A percentile compares a stretch with the other conserved stretches of the same genome.
Conservation (phyloP, 495 filamentous ascomycete species). For the Lasiosphaeria hispida region DNA sequence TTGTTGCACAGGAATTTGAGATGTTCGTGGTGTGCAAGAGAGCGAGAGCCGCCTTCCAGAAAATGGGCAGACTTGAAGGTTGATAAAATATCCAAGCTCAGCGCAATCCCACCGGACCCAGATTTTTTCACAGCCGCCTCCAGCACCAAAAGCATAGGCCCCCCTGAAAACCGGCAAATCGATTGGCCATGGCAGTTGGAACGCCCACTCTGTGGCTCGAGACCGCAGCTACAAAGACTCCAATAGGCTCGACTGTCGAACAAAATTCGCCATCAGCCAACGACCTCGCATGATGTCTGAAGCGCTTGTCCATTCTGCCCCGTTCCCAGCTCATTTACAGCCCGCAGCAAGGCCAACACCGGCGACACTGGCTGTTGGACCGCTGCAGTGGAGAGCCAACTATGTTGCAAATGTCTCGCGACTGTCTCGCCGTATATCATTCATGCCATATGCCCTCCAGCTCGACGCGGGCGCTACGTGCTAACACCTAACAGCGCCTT, state of each 20-base stretch:
- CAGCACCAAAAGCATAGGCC: constrained; percentile 10
- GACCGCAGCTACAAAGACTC: neutral
- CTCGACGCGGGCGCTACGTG: constrained; percentile 12
- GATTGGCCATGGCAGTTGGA: neutral
- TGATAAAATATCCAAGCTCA: constrained; percentile 17
- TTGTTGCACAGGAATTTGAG: neutral
- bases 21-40: neutral
- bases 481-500: neutral
- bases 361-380: too few relatives aligned
- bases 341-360: neutral
- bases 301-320: constrained; percentile 14
- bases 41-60: neutral
- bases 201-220: too few relatives aligned
- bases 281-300: constrained; percentile 22
- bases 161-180: neutral
- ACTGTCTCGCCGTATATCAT: constrained; percentile 3
- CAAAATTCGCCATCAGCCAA: neutral
- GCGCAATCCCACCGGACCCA: constrained; percentile 13
- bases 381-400: neutral
- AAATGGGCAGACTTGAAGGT: constrained; percentile 29
- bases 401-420: neutral
- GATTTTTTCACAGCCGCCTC: constrained; percentile 16
- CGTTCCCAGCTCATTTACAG: neutral
- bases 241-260: neutral
- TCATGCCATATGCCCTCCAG: constrained; percentile 27